Conservation (phyloP, 345 rosid species). For the Eucalyptus tenuipes region DNA sequence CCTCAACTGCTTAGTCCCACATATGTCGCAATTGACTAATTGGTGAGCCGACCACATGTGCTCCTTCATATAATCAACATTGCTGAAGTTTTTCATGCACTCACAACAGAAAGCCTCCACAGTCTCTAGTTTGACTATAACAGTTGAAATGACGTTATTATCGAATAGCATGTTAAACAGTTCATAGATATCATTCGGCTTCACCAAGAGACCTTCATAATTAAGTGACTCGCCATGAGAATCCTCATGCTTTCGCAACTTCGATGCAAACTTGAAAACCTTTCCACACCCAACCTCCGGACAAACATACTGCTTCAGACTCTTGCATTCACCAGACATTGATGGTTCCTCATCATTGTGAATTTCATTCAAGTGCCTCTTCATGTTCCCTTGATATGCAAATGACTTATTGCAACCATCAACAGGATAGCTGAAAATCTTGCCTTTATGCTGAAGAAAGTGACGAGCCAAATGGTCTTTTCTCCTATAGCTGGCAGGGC, state of each 20-base stretch:
- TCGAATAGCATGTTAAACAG: background rate
- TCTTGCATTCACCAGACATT: background rate
- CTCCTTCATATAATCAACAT: conserved; percentile 45
- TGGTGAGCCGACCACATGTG: conserved; percentile 59
- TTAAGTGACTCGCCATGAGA: conserved; percentile 46
- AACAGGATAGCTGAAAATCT: conserved; percentile 47
- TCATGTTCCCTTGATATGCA: conserved; percentile 35
- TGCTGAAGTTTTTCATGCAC: conserved; percentile 65
- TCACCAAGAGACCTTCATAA: background rate
- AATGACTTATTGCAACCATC: conserved; percentile 47
- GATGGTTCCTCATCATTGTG: conserved; percentile 19
- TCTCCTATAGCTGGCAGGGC: conserved; percentile 60
- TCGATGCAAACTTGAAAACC: conserved; percentile 43
- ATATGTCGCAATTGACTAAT: conserved; percentile 42
- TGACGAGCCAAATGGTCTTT: conserved; percentile 82
- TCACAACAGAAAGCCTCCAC: conserved; percentile 70
- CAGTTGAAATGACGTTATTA: background rate
- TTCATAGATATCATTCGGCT: background rate
- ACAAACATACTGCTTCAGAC: conserved; percentile 31
- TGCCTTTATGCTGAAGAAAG: conserved; percentile 50
- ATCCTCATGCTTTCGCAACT: conserved; percentile 45
- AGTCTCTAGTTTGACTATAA: conserved; percentile 52
- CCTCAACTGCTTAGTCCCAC: conserved; percentile 46
- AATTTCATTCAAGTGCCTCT: conserved; percentile 36
- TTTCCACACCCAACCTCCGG: conserved; percentile 69